These are phyloP conservation scores for Albifimbria verrucaria DNA, from an alignment of 2,329 filamentous ascomycete species.

Conservation along the genomic window DNA sequence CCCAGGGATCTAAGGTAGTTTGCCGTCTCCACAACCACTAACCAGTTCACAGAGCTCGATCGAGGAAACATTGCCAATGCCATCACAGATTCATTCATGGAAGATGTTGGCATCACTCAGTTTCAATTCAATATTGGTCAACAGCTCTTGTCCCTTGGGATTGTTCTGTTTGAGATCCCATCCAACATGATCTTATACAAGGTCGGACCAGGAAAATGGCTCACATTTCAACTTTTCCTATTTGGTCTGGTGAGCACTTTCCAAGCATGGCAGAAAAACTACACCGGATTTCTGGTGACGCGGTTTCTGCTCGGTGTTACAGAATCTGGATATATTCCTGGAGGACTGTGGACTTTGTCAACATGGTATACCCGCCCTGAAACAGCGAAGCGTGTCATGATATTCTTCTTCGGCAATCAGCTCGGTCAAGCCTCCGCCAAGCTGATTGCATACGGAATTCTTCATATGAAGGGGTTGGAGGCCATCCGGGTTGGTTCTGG, in stretches of 20 bases:
- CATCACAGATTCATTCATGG: conserved; percentile 45
- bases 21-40: not conserved
- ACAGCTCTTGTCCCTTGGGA: conserved; percentile 47
- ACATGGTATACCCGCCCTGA: conserved; percentile 54
- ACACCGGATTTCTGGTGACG: conserved; percentile 44
- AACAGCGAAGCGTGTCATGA: conserved; percentile 47
- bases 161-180: conserved; percentile 41
- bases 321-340: conserved; percentile 55
- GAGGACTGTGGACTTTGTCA: conserved; percentile 46
- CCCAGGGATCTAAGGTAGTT: no score
- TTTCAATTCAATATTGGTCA: conserved; percentile 51
- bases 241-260: conserved; percentile 52
- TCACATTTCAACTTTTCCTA: conserved; percentile 50
- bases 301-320: conserved; percentile 50
- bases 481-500: conserved; percentile 50
- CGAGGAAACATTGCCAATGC: conserved; percentile 43
- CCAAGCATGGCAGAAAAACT: conserved; percentile 48
- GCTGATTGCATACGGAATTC: conserved; percentile 37
- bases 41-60: conserved; percentile 29
- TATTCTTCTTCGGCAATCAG: conserved; percentile 56
- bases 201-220: conserved; percentile 45
- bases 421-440: conserved; percentile 35
- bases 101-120: conserved; percentile 46
- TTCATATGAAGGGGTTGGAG: conserved; percentile 43
- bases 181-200: conserved; percentile 32